Percentiles rank a stretch among this genome's conserved stretches.
Conservation (phyloP, 495 filamentous ascomycete species). For the Hamigera avellanea region DNA sequence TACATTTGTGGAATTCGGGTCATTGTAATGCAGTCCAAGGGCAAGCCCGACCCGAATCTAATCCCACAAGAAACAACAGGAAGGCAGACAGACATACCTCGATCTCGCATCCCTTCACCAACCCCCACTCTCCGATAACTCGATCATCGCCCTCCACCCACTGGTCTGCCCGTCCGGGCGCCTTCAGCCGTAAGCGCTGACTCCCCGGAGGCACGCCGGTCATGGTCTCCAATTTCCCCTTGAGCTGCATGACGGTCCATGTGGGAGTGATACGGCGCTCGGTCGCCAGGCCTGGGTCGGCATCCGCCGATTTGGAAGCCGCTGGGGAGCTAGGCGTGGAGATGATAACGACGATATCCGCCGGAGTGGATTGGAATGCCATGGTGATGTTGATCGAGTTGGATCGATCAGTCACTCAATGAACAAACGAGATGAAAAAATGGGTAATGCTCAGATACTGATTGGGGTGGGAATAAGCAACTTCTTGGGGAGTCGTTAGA, state of each 20-base stretch:
- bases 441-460: too few species aligned
- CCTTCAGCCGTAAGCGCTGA: conserved; percentile 51
- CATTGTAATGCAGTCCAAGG: neutral
- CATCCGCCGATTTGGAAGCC: conserved; percentile 47
- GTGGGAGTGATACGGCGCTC: conserved; percentile 87
- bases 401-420: too few species aligned
- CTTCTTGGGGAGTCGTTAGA: too few species aligned
- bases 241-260: conserved; percentile 81
- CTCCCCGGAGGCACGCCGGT: conserved; percentile 78
- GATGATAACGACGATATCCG: conserved; percentile 77
- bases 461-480: too few species aligned
- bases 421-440: too few species aligned
- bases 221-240: conserved; percentile 82
- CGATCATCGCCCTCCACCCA: conserved; percentile 28
- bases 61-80: conserved; percentile 4
- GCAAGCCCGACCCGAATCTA: too few species aligned
- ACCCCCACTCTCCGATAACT: conserved; percentile 25
- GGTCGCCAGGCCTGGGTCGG: conserved; percentile 61
- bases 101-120: conserved; percentile 32
- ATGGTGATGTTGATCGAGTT: conserved; percentile 12
- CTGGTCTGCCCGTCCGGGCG: conserved; percentile 22
- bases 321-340: conserved; percentile 53
- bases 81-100: conserved; percentile 19
- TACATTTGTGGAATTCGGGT: too few species aligned
- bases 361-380: conserved; percentile 45